These are phyloP conservation scores for Pyropia haitanensis DNA, from an alignment of 23 red algal genomes.

Conservation along the genomic window DNA sequence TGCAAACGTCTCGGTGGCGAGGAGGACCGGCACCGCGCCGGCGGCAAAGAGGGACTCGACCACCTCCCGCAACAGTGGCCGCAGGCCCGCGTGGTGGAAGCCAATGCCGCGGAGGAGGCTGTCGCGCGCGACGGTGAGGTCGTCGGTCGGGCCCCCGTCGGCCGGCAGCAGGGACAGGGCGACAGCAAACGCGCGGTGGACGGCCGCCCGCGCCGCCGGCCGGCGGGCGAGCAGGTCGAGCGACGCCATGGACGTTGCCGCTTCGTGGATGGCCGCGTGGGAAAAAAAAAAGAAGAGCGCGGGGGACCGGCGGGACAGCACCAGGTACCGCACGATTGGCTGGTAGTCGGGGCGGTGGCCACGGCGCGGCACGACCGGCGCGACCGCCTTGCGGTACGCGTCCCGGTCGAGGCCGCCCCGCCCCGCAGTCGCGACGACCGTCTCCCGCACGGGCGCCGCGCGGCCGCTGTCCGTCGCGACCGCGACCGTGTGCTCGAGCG, in stretches of 20 bases:
- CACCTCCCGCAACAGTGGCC: constrained; percentile 8
- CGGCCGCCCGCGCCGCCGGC: constrained; percentile 29
- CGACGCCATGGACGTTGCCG: constrained; percentile 47
- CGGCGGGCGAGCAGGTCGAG: constrained; percentile 35
- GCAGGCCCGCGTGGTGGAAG: constrained; percentile 71
- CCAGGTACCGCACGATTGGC: constrained; percentile 64
- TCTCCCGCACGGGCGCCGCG: constrained; percentile 20
- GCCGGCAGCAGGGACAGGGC: constrained; percentile 33
- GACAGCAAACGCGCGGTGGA: constrained; percentile 51
- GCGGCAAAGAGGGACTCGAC: constrained; percentile 50
- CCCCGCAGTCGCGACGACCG: constrained; percentile 20
- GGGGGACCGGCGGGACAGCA: constrained; percentile 50
- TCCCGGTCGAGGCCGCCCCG: constrained; percentile 25
- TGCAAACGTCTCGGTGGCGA: constrained; percentile 59
- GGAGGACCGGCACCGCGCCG: constrained; percentile 34
- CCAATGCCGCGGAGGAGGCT: constrained; percentile 77
- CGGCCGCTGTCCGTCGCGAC: constrained; percentile 17
- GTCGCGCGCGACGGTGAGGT: constrained; percentile 52
- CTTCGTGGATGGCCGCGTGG: constrained; percentile 65
- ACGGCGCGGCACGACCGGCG: constrained; percentile 29
- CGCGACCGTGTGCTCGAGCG: constrained; percentile 33
- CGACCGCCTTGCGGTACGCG: constrained; percentile 28
- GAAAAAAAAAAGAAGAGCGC: constrained; percentile 90
- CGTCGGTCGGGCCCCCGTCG: constrained; percentile 23
- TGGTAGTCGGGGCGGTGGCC: constrained; percentile 45